phyloP scores from a whole-genome alignment of 75 land plant genomes.

The Sequoia sempervirens region DNA sequence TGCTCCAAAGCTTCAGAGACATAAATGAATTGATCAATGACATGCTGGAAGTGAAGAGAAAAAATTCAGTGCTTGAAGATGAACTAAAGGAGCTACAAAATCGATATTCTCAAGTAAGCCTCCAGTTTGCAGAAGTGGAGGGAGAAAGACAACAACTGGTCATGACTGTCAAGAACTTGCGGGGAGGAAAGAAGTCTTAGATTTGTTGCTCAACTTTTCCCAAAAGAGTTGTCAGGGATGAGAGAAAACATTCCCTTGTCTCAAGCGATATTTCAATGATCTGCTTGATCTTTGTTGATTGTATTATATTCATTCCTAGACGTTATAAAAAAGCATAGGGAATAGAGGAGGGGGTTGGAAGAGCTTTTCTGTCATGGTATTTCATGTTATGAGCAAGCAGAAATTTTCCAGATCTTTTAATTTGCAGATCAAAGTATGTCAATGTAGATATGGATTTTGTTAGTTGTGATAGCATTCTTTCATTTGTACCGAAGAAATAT shows the following conservation, averaged over 20 bases:
- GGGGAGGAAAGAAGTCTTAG: slow-evolving; percentile 29
- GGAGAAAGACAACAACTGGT: slow-evolving; percentile 84
- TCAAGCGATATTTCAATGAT: not conserved
- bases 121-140: slow-evolving; percentile 88
- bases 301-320: slow-evolving; percentile 5
- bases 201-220: not conserved
- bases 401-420: not conserved
- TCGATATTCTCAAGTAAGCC: slow-evolving; percentile 74
- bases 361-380: slow-evolving; percentile 5
- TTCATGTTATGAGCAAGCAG: not conserved
- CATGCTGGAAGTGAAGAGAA: slow-evolving; percentile 57
- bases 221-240: not conserved
- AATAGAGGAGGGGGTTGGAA: not conserved
- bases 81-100: slow-evolving; percentile 79
- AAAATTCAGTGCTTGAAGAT: slow-evolving; percentile 37
- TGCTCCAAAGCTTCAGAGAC: slow-evolving; percentile 60
- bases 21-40: slow-evolving; percentile 69
- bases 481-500: slow-evolving; percentile 3
- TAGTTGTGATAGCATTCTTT: slow-evolving; percentile 8
- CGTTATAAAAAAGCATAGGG: not conserved
- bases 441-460: not conserved
- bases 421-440: not conserved
- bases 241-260: slow-evolving; percentile 1
- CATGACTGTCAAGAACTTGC: slow-evolving; percentile 59
- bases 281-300: slow-evolving; percentile 7